Percentiles rank a stretch among this genome's conserved stretches.
Evolutionary conservation across 2,329 filamentous ascomycete genomes (phyloP).

Genomic region (Rutstroemia sydowiana): DNA sequence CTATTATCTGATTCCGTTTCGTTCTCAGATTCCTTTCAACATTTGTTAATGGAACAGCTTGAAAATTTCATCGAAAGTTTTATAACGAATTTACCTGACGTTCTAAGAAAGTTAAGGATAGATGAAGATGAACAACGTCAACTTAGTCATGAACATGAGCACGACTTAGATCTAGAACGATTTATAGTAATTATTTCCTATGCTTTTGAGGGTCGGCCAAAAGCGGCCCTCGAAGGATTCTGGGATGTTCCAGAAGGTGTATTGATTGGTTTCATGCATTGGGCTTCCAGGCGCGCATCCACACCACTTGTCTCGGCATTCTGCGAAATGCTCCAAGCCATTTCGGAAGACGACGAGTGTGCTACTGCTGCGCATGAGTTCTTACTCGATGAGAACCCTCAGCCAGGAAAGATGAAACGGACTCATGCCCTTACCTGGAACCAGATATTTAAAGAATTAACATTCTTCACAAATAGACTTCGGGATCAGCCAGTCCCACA

Average conservation of each 20-base stretch:
- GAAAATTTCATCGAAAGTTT: slow-evolving; percentile 87
- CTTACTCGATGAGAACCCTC: slow-evolving; percentile 74
- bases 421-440: slow-evolving; percentile 83
- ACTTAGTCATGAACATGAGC: slow-evolving; percentile 55
- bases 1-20: slow-evolving; percentile 59
- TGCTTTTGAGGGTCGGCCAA: slow-evolving; percentile 76
- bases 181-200: slow-evolving; percentile 91
- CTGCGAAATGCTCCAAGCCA: slow-evolving; percentile 88
- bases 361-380: slow-evolving; percentile 84
- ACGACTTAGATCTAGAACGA: slow-evolving; percentile 71
- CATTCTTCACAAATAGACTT: slow-evolving; percentile 73
- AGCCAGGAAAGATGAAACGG: slow-evolving; percentile 71
- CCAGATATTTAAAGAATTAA: slow-evolving; percentile 85
- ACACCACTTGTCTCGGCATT: slow-evolving; percentile 95
- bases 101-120: slow-evolving; percentile 73
- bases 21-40: slow-evolving; percentile 66
- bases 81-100: slow-evolving; percentile 91
- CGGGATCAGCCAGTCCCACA: slow-evolving; percentile 61
- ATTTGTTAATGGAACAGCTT: slow-evolving; percentile 68
- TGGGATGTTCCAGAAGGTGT: slow-evolving; percentile 93
- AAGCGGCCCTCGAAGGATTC: slow-evolving; percentile 72
- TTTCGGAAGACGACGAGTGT: slow-evolving; percentile 75
- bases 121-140: slow-evolving; percentile 86
- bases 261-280: slow-evolving; percentile 88
- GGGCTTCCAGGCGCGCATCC: slow-evolving; percentile 91